These are phyloP conservation scores for Anthoceros angustus DNA, from an alignment of 225 moss, liverwort and hornwort genomes.

Conservation along the genomic window DNA sequence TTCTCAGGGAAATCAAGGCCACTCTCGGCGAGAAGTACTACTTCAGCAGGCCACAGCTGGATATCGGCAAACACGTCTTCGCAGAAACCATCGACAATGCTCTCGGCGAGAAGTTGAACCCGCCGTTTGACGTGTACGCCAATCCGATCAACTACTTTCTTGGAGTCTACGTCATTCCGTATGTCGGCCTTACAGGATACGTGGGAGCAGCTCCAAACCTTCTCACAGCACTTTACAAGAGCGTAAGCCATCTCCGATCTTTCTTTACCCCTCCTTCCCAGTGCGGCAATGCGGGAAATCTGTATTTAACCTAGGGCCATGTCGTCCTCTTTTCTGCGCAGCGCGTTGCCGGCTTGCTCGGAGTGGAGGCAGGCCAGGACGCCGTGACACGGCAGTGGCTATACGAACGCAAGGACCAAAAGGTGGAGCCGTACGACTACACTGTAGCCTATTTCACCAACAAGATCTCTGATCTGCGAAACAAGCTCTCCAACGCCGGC, in stretches of 20 bases:
- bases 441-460: conserved; percentile 41
- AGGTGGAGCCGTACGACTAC: conserved; percentile 31
- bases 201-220: conserved; percentile 31
- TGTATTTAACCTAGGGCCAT: neutral
- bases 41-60: conserved; percentile 13
- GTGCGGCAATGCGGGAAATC: neutral
- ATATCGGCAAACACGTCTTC: conserved; percentile 36
- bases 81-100: conserved; percentile 26
- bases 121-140: conserved; percentile 41
- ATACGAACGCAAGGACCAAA: conserved; percentile 24
- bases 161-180: conserved; percentile 55
- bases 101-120: conserved; percentile 25
- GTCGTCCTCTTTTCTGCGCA: conserved; percentile 8
- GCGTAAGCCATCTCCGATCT: neutral
- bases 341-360: conserved; percentile 40
- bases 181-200: conserved; percentile 71
- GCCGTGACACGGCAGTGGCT: conserved; percentile 44
- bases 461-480: conserved; percentile 26
- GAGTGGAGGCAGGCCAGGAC: conserved; percentile 60
- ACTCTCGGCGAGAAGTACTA: neutral
- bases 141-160: conserved; percentile 55
- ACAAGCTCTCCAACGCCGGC: conserved; percentile 14
- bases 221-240: neutral
- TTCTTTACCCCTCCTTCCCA: neutral
- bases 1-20: neutral